Conservation (phyloP, 2,329 filamentous ascomycete genomes). For the Orbilia ellipsospora region DNA sequence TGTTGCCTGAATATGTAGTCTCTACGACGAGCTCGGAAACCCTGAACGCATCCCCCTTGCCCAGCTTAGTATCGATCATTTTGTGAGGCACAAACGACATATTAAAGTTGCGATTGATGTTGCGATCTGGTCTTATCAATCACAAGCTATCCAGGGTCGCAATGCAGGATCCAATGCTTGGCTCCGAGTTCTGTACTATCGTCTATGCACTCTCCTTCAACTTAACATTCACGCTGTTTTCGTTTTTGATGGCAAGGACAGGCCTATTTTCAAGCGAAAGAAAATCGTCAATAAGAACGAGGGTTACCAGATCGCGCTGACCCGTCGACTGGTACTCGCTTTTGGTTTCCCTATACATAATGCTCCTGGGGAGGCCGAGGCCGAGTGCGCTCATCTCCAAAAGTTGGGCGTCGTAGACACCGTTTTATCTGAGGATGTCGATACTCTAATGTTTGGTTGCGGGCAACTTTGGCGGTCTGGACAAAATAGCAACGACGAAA, state of each 20-base stretch:
- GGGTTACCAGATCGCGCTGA: conserved; percentile 76
- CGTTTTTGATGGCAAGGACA: conserved; percentile 87
- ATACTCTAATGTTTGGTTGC: conserved; percentile 97
- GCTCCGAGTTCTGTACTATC: conserved; percentile 73
- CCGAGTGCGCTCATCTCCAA: conserved; percentile 91
- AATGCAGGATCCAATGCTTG: conserved; percentile 34
- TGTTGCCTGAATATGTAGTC: conserved; percentile 66
- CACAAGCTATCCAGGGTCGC: conserved; percentile 66
- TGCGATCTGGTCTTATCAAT: conserved; percentile 97
- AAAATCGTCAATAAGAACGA: conserved; percentile 75
- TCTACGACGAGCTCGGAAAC: conserved; percentile 88
- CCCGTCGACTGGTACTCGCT: conserved; percentile 82
- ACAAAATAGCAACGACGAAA: conserved; percentile 73
- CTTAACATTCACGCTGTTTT: conserved; percentile 87
- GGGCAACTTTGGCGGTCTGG: conserved; percentile 63
- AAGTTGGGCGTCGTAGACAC: conserved; percentile 85
- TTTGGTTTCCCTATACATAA: conserved; percentile 87
- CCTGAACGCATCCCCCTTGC: conserved; percentile 82
- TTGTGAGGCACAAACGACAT: conserved; percentile 76
- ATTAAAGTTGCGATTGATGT: conserved; percentile 91
- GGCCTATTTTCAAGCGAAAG: conserved; percentile 88
- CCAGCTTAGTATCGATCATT: conserved; percentile 81
- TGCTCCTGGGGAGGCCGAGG: conserved; percentile 94
- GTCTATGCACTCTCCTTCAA: conserved; percentile 79
- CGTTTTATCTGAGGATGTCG: conserved; percentile 94